Evolutionary conservation across 78 protist species (phyloP), one percentile per base, ranked within the genome.

Genomic region (Salpingoeca rosetta): DNA sequence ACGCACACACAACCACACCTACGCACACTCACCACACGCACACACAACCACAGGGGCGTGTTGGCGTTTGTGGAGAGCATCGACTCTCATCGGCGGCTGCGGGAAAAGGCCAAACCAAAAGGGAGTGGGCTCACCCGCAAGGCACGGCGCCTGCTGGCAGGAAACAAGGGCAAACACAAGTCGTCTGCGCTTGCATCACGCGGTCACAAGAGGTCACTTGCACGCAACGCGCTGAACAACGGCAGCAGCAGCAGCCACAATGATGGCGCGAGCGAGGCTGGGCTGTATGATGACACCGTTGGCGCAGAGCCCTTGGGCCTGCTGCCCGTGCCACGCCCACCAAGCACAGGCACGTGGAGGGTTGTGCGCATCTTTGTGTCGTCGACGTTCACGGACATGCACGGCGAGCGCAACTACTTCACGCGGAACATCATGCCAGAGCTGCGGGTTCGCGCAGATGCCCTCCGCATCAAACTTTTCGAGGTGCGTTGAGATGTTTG

Each of bases 321-420:
- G 27, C 35, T 56, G 56, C 37, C 40, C 37, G 76, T 1, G 38
- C 36, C 12, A 42, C 36, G 44, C 35, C 74, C 35, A 2, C 45
- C 39, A 40, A n/a, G 31, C 83, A 27, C 3, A 31, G 84, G 42
- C 25, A 37, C 31, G 80, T 28, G 80, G 40, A 44, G 74, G 27
- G 2, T 7, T 3, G 83, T 26, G 40, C 84, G 87, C 35, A n/a
- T 82, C 77, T 87, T 87, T 45, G 82, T 92, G 56, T 86, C 92
- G 51, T 86, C 90, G 37, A 92, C 94, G 12, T 92, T 93, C 84
- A 76, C 73, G 45, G 96, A 93, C 85, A 92, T 93, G 94, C 93
- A 90, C 36, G 91, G 92, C 75, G 96, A 93, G 86, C 85, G 96
- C 56, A 88, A 93, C 65, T 2, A 83, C 2, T 65, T 93, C 37